Percentiles rank a stretch among this genome's conserved stretches.
phyloP scores from a whole-genome alignment of 371 early-diverging fungal genomes.

The Thermomucor indicae-seudaticae region DNA sequence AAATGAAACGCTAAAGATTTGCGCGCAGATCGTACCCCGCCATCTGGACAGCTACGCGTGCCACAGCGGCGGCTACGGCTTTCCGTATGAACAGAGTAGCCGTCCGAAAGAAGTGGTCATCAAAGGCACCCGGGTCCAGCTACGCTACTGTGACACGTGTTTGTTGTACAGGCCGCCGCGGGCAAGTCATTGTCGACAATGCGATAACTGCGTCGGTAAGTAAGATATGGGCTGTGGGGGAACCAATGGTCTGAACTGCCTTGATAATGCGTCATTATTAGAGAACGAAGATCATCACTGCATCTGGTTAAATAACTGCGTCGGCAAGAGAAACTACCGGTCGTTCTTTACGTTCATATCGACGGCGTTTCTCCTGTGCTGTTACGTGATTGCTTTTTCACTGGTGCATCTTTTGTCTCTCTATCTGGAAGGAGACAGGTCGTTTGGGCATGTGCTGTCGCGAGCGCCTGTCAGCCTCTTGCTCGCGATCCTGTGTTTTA shows the following conservation, averaged over 20 bases:
- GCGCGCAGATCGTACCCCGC: conserved; percentile 62
- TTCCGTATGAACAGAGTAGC: conserved; percentile 28
- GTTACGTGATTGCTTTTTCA: conserved; percentile 53
- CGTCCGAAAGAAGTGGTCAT: conserved; percentile 59
- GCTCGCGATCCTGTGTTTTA: conserved; percentile 58
- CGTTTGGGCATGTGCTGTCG: conserved; percentile 18
- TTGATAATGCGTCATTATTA: conserved; percentile 7
- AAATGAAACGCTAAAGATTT: not conserved
- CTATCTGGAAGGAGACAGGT: conserved; percentile 14
- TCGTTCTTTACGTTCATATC: conserved; percentile 76
- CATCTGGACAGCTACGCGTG: conserved; percentile 55
- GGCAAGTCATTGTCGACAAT: conserved; percentile 81
- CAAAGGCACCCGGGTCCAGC: conserved; percentile 55
- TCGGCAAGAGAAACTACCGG: conserved; percentile 89
- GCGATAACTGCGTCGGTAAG: conserved; percentile 88
- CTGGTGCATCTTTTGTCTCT: conserved; percentile 56
- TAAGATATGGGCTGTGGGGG: not conserved
- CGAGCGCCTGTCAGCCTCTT: conserved; percentile 51
- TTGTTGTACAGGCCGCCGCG: conserved; percentile 85
- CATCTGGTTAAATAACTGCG: conserved; percentile 91
- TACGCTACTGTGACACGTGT: conserved; percentile 91
- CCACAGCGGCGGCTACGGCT: conserved; percentile 33
- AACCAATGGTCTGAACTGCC: not conserved
- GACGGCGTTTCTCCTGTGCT: conserved; percentile 47
- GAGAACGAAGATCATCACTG: conserved; percentile 91